Evolutionary conservation across 2,329 filamentous ascomycete genomes (phyloP).

Genomic region (Cladophialophora bantiana): DNA sequence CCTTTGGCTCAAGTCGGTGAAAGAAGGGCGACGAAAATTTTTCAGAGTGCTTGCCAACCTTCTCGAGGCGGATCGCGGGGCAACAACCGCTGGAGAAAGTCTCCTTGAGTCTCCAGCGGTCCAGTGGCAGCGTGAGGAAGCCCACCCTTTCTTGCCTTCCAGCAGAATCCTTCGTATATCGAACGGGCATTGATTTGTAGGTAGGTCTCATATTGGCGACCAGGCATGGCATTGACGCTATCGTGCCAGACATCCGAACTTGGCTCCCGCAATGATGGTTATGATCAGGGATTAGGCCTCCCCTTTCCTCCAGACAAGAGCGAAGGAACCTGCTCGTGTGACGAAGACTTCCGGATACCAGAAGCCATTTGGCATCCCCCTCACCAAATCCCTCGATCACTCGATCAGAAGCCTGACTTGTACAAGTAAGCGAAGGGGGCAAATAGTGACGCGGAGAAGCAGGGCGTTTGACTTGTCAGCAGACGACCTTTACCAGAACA

Average conservation of each 20-base stretch:
- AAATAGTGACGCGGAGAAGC: background rate
- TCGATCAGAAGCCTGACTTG: background rate
- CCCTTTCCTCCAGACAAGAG: background rate
- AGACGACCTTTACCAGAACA: background rate
- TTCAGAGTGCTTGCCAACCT: background rate
- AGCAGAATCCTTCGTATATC: constrained; percentile 5
- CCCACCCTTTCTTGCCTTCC: background rate
- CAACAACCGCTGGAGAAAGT: constrained; percentile 4
- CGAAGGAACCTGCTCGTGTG: background rate
- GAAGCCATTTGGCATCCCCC: background rate
- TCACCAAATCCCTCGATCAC: constrained; percentile 1
- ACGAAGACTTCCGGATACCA: background rate
- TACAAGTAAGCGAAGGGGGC: background rate
- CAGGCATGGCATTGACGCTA: background rate
- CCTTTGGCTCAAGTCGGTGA: background rate
- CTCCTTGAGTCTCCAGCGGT: background rate
- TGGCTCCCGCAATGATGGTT: background rate
- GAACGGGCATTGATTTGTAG: constrained; percentile 2
- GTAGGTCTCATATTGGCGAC: background rate
- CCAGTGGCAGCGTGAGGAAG: background rate
- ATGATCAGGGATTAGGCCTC: background rate
- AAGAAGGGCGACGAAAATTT: constrained; percentile 1
- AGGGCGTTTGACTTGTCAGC: background rate
- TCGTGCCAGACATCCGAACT: background rate
- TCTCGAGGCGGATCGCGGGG: constrained; percentile 1